Conservation (phyloP, 306 rosid species). For the Prunus persica region Prunus_persica_NCBIv2 NC_034011.1:1983501-1984000, state of each 20-base stretch:
- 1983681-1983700: not conserved
- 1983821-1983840: no score
- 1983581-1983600: constrained; percentile 51
- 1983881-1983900: constrained; percentile 10
- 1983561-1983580: constrained; percentile 59
- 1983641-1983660: not conserved
- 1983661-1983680: not conserved
- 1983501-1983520: constrained; percentile 27
- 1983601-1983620: constrained; percentile 10
- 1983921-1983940: not conserved
- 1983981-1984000: no score
- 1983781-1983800: not conserved
- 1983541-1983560: constrained; percentile 72
- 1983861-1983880: not conserved
- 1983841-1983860: no score
- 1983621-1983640: not conserved
- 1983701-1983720: constrained; percentile 50
- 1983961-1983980: no score
- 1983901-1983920: constrained; percentile 1
- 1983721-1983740: constrained; percentile 80
- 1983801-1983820: no score
- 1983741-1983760: constrained; percentile 45
- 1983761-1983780: constrained; percentile 48
- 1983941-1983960: no score
- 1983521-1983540: constrained; percentile 42